A percentile compares a stretch with the other conserved stretches of the same genome.
Conservation (phyloP, 148 eudicot genomes). For the Limonium bicolor region DNA sequence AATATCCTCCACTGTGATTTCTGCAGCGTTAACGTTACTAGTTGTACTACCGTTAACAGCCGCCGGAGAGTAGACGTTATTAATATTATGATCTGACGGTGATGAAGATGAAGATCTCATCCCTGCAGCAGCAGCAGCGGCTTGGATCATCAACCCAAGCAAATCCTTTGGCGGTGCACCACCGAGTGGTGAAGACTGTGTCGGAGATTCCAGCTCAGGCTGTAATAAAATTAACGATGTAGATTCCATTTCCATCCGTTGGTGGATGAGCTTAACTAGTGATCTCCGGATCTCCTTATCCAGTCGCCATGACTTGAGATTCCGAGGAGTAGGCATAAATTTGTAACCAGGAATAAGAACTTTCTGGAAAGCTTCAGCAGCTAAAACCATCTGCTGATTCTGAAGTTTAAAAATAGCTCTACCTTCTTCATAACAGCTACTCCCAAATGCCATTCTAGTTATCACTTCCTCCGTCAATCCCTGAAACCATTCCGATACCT, state of each 20-base stretch:
- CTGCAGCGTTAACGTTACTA: too few species aligned
- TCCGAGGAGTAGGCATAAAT: constrained; percentile 63
- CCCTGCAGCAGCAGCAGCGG: too few species aligned
- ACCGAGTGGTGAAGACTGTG: too few species aligned
- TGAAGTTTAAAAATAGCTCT: constrained; percentile 62
- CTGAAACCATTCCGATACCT: constrained; percentile 72
- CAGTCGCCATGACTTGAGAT: constrained; percentile 60
- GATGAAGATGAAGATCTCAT: too few species aligned
- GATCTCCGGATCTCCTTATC: constrained; percentile 65
- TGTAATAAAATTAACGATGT: constrained; percentile 5
- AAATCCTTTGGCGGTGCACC: constrained; percentile 56
- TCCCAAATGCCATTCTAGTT: constrained; percentile 63
- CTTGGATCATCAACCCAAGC: constrained; percentile 78
- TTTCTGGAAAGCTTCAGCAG: constrained; percentile 74
- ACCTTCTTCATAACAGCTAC: constrained; percentile 64
- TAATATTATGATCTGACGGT: too few species aligned
- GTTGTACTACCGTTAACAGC: too few species aligned
- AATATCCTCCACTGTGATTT: constrained; percentile 61
- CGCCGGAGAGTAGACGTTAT: too few species aligned
- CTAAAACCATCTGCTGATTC: constrained; percentile 57
- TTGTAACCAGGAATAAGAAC: constrained; percentile 80
- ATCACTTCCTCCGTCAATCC: constrained; percentile 63
- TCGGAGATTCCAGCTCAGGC: constrained; percentile 2
- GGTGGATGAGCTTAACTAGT: constrained; percentile 41
- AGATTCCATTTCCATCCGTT: constrained; percentile 13